Evolutionary conservation across 345 rosid genomes (phyloP).

Genomic region (Eutrema heterophyllum): DNA sequence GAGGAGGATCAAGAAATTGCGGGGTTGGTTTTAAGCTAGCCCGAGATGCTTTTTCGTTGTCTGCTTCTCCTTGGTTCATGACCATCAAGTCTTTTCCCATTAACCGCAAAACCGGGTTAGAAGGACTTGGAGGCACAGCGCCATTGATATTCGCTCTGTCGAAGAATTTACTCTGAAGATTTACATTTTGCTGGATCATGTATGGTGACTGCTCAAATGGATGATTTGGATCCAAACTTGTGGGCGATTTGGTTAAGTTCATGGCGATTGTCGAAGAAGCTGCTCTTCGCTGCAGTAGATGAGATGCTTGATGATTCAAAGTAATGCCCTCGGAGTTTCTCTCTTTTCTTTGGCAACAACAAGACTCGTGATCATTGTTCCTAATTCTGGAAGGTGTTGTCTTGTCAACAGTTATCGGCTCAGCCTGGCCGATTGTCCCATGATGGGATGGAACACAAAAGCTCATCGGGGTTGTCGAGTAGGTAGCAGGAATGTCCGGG

Average conservation of each 20-base stretch:
- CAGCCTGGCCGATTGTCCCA: slow-evolving; percentile 27
- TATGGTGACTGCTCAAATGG: slow-evolving; percentile 28
- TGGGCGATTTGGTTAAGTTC: slow-evolving; percentile 22
- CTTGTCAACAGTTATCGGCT: slow-evolving; percentile 34
- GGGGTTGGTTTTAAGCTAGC: slow-evolving; percentile 25
- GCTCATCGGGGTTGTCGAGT: slow-evolving; percentile 32
- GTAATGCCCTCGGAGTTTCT: slow-evolving; percentile 43
- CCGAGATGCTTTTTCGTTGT: slow-evolving; percentile 29
- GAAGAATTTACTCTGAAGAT: slow-evolving; percentile 17
- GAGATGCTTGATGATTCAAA: slow-evolving; percentile 52
- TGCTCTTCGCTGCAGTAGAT: slow-evolving; percentile 50
- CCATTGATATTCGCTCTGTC: slow-evolving; percentile 27
- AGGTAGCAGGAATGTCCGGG: slow-evolving; percentile 30
- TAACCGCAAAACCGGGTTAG: slow-evolving; percentile 76
- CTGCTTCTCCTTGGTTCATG: slow-evolving; percentile 75
- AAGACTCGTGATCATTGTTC: slow-evolving; percentile 53
- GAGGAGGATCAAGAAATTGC: slow-evolving; percentile 34
- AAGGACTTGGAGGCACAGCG: slow-evolving; percentile 64
- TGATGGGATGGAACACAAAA: slow-evolving; percentile 36
- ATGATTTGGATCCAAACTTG: slow-evolving; percentile 31
- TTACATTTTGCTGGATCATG: slow-evolving; percentile 24
- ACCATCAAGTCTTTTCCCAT: slow-evolving; percentile 98
- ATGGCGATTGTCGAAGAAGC: slow-evolving; percentile 40
- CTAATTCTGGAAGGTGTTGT: slow-evolving; percentile 40
- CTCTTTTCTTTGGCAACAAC: slow-evolving; percentile 92